These are phyloP conservation scores for Brassica cretica DNA, from an alignment of 345 rosid species.

Conservation along the genomic window DNA sequence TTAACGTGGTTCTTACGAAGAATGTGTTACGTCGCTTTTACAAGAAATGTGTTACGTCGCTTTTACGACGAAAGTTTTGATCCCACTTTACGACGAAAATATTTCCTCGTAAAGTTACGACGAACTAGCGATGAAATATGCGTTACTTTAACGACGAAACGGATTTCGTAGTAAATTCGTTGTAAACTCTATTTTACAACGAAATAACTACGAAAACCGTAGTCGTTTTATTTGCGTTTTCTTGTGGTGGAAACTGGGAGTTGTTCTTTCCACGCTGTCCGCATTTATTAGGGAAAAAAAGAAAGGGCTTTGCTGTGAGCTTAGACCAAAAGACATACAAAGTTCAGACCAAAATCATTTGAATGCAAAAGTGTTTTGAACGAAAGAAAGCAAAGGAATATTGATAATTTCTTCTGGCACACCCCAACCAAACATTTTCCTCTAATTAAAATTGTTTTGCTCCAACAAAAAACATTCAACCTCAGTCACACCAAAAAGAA, in stretches of 20 bases:
- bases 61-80: no score
- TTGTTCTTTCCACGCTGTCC: neutral
- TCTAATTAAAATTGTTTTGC: slow-evolving; percentile 21
- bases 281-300: neutral
- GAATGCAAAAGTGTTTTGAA: slow-evolving; percentile 32
- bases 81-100: no score
- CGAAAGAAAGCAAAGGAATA: slow-evolving; percentile 34
- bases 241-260: neutral
- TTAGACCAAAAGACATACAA: slow-evolving; percentile 23
- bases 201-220: no score
- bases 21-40: no score
- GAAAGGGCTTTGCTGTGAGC: slow-evolving; percentile 3
- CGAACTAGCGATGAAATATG: no score
- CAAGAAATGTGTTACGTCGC: no score
- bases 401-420: slow-evolving; percentile 29
- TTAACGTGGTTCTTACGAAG: no score
- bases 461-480: slow-evolving; percentile 5
- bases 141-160: no score
- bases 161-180: no score
- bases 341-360: slow-evolving; percentile 29
- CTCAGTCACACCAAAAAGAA: neutral
- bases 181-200: no score
- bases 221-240: no score
- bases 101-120: no score
- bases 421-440: slow-evolving; percentile 21